These are phyloP conservation scores for Wickerhamiella dianesei DNA, from an alignment of 805 yeast genomes.

Conservation along the genomic window DNA sequence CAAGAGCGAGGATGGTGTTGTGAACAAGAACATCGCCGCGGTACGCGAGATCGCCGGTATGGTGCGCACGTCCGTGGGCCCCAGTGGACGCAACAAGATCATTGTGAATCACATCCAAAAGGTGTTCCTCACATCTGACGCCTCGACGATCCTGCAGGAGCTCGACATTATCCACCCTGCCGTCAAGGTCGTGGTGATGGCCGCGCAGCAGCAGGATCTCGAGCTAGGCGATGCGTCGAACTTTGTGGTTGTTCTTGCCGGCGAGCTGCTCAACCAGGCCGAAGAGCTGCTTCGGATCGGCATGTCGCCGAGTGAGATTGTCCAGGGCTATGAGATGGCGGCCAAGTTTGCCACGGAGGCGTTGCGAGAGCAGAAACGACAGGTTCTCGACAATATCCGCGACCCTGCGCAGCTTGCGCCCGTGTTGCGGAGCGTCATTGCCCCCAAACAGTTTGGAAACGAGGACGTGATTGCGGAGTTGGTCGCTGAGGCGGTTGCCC, in stretches of 20 bases:
- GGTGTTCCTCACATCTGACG: constrained; percentile 85
- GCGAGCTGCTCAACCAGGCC: constrained; percentile 75
- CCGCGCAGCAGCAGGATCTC: constrained; percentile 88
- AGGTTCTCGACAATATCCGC: constrained; percentile 43
- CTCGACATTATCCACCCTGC: constrained; percentile 95
- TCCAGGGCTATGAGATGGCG: constrained; percentile 88
- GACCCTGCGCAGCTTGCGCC: constrained; percentile 53
- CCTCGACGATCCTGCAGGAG: constrained; percentile 93
- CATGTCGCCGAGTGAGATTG: constrained; percentile 79
- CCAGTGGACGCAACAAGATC: constrained; percentile 93
- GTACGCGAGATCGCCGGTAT: constrained; percentile 84
- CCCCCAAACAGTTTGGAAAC: constrained; percentile 85
- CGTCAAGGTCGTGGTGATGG: constrained; percentile 89
- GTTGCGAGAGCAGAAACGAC: constrained; percentile 42
- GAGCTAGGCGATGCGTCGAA: constrained; percentile 97
- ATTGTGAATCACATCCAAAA: constrained; percentile 79
- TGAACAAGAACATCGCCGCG: constrained; percentile 82
- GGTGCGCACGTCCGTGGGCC: constrained; percentile 92
- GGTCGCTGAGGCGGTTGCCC: constrained; percentile 72
- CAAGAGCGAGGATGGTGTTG: constrained; percentile 86
- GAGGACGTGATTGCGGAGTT: constrained; percentile 66
- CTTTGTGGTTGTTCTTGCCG: constrained; percentile 81
- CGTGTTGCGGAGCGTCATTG: constrained; percentile 38
- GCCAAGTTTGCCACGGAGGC: constrained; percentile 55
- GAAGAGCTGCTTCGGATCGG: constrained; percentile 78